phyloP scores from a whole-genome alignment of 2,329 filamentous ascomycete genomes.

The Plenodomus lindquistii region DNA sequence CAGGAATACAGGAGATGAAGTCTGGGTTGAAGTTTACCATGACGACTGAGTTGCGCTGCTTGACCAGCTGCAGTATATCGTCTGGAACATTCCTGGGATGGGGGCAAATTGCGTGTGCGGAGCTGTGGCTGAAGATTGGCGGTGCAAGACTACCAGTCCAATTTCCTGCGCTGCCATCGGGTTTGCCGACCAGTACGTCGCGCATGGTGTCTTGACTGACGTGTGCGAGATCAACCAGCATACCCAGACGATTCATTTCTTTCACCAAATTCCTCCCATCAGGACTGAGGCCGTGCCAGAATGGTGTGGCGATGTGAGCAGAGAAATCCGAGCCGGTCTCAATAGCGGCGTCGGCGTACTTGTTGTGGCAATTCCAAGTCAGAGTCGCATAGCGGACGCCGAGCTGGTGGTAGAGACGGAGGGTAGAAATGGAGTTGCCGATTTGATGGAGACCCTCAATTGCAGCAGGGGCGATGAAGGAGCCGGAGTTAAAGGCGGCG shows the following conservation, averaged over 20 bases:
- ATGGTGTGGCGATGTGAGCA: constrained; percentile 53
- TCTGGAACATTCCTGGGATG: constrained; percentile 92
- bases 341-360: constrained; percentile 82
- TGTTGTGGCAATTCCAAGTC: constrained; percentile 93
- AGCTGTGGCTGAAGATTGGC: constrained; percentile 88
- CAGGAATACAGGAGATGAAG: constrained; percentile 76
- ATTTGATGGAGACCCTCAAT: constrained; percentile 82
- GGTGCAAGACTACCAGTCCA: constrained; percentile 79
- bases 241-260: constrained; percentile 94
- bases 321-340: constrained; percentile 53
- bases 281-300: constrained; percentile 73
- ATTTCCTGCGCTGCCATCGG: constrained; percentile 39
- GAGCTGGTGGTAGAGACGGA: constrained; percentile 74
- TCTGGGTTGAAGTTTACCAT: constrained; percentile 90
- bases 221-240: constrained; percentile 91
- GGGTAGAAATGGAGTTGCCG: constrained; percentile 76
- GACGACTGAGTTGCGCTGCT: constrained; percentile 72
- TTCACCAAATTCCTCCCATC: constrained; percentile 69
- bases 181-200: constrained; percentile 70
- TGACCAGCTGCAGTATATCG: constrained; percentile 76
- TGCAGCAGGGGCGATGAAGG: constrained; percentile 40
- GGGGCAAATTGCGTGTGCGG: constrained; percentile 76
- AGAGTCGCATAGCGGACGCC: constrained; percentile 88
- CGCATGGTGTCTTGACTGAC: constrained; percentile 79
- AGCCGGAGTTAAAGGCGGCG: constrained; percentile 51